phyloP scores from a whole-genome alignment of 2,329 filamentous ascomycete species.

The Fusarium annulatum region DNA sequence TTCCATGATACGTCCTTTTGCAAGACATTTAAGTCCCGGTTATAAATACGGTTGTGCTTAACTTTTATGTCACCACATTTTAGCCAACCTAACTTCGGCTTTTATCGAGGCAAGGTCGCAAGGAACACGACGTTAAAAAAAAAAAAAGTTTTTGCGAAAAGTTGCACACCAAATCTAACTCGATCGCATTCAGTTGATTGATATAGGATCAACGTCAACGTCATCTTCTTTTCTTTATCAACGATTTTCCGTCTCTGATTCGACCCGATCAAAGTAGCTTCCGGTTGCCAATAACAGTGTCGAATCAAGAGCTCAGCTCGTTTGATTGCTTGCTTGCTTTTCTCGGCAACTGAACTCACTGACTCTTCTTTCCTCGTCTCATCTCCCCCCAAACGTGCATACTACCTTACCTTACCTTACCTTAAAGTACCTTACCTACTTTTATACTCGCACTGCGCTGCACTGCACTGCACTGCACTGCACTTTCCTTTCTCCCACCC shows the following conservation, averaged over 20 bases:
- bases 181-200: neutral
- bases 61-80: neutral
- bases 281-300: neutral
- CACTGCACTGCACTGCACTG: neutral
- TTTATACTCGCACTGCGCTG: neutral
- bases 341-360: constrained; percentile 5
- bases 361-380: constrained; percentile 15
- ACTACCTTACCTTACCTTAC: neutral
- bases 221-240: constrained; percentile 2
- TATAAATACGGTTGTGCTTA: neutral
- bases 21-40: neutral
- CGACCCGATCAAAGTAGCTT: neutral
- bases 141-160: constrained; percentile 18
- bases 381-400: constrained; percentile 33
- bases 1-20: neutral
- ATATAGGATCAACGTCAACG: constrained; percentile 1
- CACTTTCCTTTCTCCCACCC: constrained; percentile 20
- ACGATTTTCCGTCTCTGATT: neutral
- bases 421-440: neutral
- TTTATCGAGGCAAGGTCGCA: constrained; percentile 16
- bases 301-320: neutral
- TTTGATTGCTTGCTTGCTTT: neutral
- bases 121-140: constrained; percentile 22
- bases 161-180: constrained; percentile 14
- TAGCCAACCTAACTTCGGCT: constrained; percentile 23